A percentile compares a stretch with the other conserved stretches of the same genome.
These are phyloP conservation scores for Mallotus repandus DNA, from an alignment of 441 rosid species.

Conservation along the genomic window DNA sequence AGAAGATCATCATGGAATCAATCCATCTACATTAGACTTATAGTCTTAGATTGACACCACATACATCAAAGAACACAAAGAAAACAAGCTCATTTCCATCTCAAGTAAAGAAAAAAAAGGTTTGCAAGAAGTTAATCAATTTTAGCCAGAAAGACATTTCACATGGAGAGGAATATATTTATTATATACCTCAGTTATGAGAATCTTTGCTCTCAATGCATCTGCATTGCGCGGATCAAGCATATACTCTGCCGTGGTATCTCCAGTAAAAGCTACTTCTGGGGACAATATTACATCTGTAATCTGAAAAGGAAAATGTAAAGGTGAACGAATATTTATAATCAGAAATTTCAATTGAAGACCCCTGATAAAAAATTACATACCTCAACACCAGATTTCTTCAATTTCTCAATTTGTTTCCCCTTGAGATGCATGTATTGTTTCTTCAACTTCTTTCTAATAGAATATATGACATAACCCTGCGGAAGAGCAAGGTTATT, in stretches of 20 bases:
- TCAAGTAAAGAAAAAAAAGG: not conserved
- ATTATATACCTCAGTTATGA: constrained; percentile 76
- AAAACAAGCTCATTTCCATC: not conserved
- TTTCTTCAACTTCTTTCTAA: constrained; percentile 86
- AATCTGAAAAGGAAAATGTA: constrained; percentile 46
- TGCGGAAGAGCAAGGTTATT: constrained; percentile 29
- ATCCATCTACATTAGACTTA: not conserved
- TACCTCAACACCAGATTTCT: constrained; percentile 85
- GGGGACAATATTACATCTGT: constrained; percentile 77
- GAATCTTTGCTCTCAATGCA: constrained; percentile 90
- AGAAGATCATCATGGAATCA: not conserved
- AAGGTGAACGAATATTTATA: constrained; percentile 16
- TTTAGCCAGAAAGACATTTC: not conserved
- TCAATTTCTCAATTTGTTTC: constrained; percentile 83
- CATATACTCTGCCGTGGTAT: constrained; percentile 92
- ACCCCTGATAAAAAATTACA: constrained; percentile 21
- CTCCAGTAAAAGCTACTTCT: constrained; percentile 93
- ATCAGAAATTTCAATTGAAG: not conserved
- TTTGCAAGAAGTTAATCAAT: no score
- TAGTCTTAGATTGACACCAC: no score
- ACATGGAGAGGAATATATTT: constrained; percentile 9
- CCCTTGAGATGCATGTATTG: constrained; percentile 87
- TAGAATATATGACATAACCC: constrained; percentile 89
- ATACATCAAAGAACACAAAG: not conserved
- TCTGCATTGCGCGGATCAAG: constrained; percentile 92